These are phyloP conservation scores for Xylaria sp. DNA, from an alignment of 2,329 filamentous ascomycete species.

Conservation along the genomic window DNA sequence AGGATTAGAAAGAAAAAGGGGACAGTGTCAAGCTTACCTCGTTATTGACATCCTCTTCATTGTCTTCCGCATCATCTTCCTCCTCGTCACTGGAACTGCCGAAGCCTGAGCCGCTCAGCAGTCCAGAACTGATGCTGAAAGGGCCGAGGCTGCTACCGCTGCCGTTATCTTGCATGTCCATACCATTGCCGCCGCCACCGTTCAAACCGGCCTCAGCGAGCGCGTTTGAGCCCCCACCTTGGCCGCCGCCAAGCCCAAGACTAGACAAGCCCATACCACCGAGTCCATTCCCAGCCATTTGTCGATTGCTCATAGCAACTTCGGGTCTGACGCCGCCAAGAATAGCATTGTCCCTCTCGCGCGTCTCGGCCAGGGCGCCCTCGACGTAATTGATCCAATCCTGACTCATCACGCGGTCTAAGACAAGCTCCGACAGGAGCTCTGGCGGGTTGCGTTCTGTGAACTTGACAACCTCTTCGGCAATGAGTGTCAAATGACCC, in stretches of 20 bases:
- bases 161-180: constrained; percentile 67
- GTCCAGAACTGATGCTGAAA: constrained; percentile 73
- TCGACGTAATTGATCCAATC: constrained; percentile 97
- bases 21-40: constrained; percentile 59
- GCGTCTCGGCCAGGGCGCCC: constrained; percentile 86
- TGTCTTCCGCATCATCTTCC: constrained; percentile 89
- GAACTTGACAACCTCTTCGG: constrained; percentile 98
- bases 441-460: constrained; percentile 92
- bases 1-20: not conserved
- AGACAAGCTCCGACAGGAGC: constrained; percentile 77
- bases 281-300: constrained; percentile 52
- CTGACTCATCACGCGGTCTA: constrained; percentile 85
- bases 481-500: constrained; percentile 92
- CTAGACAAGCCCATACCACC: constrained; percentile 53
- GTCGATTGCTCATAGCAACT: constrained; percentile 79
- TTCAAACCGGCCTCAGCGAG: constrained; percentile 82
- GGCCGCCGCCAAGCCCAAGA: constrained; percentile 43
- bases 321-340: constrained; percentile 93
- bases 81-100: constrained; percentile 95
- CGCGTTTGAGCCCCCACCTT: constrained; percentile 60
- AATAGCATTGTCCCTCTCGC: constrained; percentile 97
- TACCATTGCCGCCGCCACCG: constrained; percentile 60
- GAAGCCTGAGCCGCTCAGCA: constrained; percentile 80
- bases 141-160: constrained; percentile 68
- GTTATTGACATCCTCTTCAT: constrained; percentile 72